These are phyloP conservation scores for Candida loeiensis DNA, from an alignment of 805 yeast species.

Conservation along the genomic window DNA sequence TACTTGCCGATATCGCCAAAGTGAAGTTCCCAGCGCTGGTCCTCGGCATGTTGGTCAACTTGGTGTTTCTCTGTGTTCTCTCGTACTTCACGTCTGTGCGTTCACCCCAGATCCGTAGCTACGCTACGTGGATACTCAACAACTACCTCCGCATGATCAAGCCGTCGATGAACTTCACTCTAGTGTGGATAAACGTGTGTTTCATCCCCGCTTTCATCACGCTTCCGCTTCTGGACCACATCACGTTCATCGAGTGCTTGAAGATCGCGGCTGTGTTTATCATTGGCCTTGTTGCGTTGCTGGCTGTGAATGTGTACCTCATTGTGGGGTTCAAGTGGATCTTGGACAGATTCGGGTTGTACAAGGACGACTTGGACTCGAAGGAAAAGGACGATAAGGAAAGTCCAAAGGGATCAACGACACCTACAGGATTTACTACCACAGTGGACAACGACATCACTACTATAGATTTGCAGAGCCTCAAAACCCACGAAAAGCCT, in stretches of 20 bases:
- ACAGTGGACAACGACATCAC: constrained; percentile 34
- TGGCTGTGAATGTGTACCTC: constrained; percentile 42
- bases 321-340: constrained; percentile 9
- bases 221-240: constrained; percentile 63
- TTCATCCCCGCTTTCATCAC: constrained; percentile 76
- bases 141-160: constrained; percentile 41
- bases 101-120: background rate
- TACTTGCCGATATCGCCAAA: constrained; percentile 40
- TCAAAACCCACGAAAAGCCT: background rate
- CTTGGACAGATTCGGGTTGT: constrained; percentile 8
- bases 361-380: constrained; percentile 8
- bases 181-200: constrained; percentile 75
- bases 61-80: constrained; percentile 40
- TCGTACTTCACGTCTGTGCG: constrained; percentile 20
- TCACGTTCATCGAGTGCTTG: constrained; percentile 64
- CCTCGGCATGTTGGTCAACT: constrained; percentile 61
- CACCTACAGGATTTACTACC: constrained; percentile 17
- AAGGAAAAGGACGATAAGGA: constrained; percentile 18
- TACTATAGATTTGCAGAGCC: constrained; percentile 29
- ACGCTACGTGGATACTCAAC: constrained; percentile 25
- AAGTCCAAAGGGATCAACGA: constrained; percentile 6
- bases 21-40: constrained; percentile 69
- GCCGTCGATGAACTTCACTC: constrained; percentile 63
- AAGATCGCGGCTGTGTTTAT: constrained; percentile 73
- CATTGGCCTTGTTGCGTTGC: constrained; percentile 52